Base-by-base conservation (phyloP, 1,284 basidiomycete genomes). In the Tilletia walkeri region DNA sequence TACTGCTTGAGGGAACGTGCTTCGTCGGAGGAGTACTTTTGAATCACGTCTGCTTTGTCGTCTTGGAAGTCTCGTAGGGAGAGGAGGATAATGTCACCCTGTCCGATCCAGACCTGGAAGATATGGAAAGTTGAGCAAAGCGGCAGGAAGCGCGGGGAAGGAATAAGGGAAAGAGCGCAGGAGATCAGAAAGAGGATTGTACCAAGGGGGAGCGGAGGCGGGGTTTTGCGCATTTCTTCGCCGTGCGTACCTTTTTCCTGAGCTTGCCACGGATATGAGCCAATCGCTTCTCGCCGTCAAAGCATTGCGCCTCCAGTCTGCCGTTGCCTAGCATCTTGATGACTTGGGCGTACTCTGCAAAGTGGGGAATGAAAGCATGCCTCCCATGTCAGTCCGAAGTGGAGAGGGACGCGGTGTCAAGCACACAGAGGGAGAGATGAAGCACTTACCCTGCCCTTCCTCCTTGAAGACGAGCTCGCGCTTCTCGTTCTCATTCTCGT, bases 311-410 rank as follows among this genome's bases (percentile, higher is more conserved):
- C 86, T 98, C 95, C 73, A 99, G 86, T 65, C 95, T 90, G 54
- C 96, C 96, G 84, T 99, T 99, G 69, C 96, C 96, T 68, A 99
- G 88, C 96, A 99, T 99, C 87, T 97, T 98, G 69, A 88, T 90
- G 56, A 99, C 96, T 85, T 99, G 96, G 24, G 95, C 96, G 85
- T 99, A 99, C 85, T 99, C 95, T 89, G 59, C 16, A 47, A 2
- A 16, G 39, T 12, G 30, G 47, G 12, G n/a, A 69, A 66, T 3
- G 47, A 63, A 9, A 41, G 10, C 49, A 48, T 30, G 41, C 10
- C 24, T 5, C 24, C 24, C 65, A 67, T 20, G 34, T 54, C 36
- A 56, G 54, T 14, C 41, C 41, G 41, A n/a, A n/a, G n/a, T n/a
- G n/a, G n/a, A 45, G 9, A 45, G 9, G 1, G 6, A 7, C 14